A percentile compares a stretch with the other conserved stretches of the same genome.
Evolutionary conservation across 441 rosid genomes (phyloP).

Genomic region (Macaranga tanarius): DNA sequence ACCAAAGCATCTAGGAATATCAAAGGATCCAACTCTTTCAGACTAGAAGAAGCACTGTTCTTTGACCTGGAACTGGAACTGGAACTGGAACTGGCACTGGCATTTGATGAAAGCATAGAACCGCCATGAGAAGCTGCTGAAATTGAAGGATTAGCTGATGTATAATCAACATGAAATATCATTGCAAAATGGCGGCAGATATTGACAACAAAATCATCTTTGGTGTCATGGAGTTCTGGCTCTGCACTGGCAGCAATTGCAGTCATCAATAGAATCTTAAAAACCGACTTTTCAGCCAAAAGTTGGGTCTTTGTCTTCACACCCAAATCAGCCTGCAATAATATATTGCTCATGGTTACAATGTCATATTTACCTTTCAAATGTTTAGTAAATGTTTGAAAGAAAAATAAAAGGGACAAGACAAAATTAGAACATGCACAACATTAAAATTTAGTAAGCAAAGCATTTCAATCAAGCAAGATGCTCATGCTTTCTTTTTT

Average conservation of each 20-base stretch:
- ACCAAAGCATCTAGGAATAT: constrained; percentile 92
- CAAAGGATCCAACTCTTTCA: constrained; percentile 88
- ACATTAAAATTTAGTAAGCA: background rate
- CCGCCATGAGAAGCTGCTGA: constrained; percentile 49
- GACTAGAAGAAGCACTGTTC: constrained; percentile 49
- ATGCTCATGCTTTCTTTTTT: background rate
- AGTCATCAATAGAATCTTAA: constrained; percentile 83
- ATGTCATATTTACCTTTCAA: background rate
- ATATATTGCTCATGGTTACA: background rate
- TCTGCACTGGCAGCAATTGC: constrained; percentile 84
- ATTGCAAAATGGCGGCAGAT: constrained; percentile 96
- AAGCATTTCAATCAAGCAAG: background rate
- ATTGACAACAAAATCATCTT: constrained; percentile 80
- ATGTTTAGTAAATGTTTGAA: background rate
- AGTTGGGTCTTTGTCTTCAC: constrained; percentile 99
- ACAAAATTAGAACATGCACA: background rate
- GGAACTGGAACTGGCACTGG: constrained; percentile 47
- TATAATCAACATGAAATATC: constrained; percentile 69
- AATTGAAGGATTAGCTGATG: constrained; percentile 51
- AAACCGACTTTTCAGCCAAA: constrained; percentile 96
- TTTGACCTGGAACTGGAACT: constrained; percentile 68
- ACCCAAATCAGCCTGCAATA: constrained; percentile 87
- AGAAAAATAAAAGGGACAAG: no score
- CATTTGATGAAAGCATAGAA: constrained; percentile 51
- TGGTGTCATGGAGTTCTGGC: constrained; percentile 67